Base-by-base conservation (phyloP, 768 basidiomycete species). In the Naganishia kalamii region DNA sequence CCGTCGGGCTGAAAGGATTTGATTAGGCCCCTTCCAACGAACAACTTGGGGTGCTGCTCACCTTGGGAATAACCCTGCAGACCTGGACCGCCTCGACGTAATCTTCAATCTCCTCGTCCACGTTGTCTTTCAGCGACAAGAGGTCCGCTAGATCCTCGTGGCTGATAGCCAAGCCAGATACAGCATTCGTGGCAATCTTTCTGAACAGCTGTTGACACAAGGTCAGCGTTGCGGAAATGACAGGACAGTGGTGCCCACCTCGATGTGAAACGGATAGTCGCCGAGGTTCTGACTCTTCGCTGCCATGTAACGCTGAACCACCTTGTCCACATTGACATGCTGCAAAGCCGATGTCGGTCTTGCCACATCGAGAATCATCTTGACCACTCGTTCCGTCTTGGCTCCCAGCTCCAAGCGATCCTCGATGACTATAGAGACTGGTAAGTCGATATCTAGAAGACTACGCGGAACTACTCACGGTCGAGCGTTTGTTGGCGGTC, bases 131-230 rank as follows among this genome's bases (percentile, higher is more conserved):
- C 19, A 64, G 40, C 19, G 63, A 54, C 27, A 49, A 46, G 25
- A 64, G 63, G 29, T 64, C 63, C 17, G 51, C 37, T 25, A 64
- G 19, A 32, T 64, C 51, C 41, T 64, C 63, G n/a, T 41, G 37
- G 13, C 25, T 41, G 8, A 64, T 41, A 3, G 49, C 49, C 37
- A 52, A 11, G 23, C 54, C 54, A 6, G 54, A 57, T 25, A 41
- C 21, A 13, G 54, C 54, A 37, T 57, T 25, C 30, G 37, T 57
- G 15, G 54, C 54, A 41, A 57, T 57, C 27, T 25, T 57, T 21
- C 35, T n/a, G 27, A 37, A 57, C n/a, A 57, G 54, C 54, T 57
- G 19, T 23, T 23, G 33, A 23, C 4, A 17, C 30, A 15, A 27
- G 23, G 23, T 57, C 25, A 57, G 23, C 21, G 21, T 21, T n/a